Evolutionary conservation across 495 filamentous ascomycete species (phyloP).

Genomic region (Penicillium roqueforti): DNA sequence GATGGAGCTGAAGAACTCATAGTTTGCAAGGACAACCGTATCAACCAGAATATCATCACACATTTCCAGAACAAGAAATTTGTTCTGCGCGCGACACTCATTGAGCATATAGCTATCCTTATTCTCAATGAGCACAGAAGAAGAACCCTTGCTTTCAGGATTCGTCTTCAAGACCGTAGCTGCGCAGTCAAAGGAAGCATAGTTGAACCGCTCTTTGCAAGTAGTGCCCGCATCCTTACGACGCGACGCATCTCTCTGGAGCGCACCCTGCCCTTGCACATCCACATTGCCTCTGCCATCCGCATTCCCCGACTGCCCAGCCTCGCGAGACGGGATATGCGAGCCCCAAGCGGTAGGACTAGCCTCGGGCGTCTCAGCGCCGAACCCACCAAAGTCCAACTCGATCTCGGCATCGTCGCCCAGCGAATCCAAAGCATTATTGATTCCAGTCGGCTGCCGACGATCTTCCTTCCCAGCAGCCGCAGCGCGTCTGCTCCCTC

Average conservation of each 20-base stretch:
- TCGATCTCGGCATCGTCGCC: constrained; percentile 92
- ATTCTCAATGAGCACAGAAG: constrained; percentile 86
- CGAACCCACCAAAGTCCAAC: constrained; percentile 76
- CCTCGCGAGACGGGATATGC: constrained; percentile 30
- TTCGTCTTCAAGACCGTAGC: constrained; percentile 92
- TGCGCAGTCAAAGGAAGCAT: constrained; percentile 94
- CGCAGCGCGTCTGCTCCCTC: constrained; percentile 36
- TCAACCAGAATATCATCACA: constrained; percentile 94
- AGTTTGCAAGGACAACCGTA: constrained; percentile 93
- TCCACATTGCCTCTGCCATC: constrained; percentile 23
- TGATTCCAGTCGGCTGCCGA: constrained; percentile 49
- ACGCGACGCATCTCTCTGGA: constrained; percentile 47
- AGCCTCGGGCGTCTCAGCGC: constrained; percentile 37
- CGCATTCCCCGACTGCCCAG: constrained; percentile 24
- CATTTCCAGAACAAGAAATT: constrained; percentile 87
- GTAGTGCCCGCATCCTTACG: constrained; percentile 93
- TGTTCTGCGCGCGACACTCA: constrained; percentile 79
- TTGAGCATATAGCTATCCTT: constrained; percentile 99
- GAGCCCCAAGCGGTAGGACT: constrained; percentile 37
- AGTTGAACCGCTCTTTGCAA: constrained; percentile 93
- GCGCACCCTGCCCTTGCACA: constrained; percentile 26
- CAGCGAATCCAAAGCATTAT: constrained; percentile 65
- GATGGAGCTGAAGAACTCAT: constrained; percentile 97
- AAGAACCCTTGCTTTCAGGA: constrained; percentile 73
- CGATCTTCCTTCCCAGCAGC: constrained; percentile 40